Conservation (phyloP, 108 stramenopile species). For the Bacterosira constricta region DNA sequence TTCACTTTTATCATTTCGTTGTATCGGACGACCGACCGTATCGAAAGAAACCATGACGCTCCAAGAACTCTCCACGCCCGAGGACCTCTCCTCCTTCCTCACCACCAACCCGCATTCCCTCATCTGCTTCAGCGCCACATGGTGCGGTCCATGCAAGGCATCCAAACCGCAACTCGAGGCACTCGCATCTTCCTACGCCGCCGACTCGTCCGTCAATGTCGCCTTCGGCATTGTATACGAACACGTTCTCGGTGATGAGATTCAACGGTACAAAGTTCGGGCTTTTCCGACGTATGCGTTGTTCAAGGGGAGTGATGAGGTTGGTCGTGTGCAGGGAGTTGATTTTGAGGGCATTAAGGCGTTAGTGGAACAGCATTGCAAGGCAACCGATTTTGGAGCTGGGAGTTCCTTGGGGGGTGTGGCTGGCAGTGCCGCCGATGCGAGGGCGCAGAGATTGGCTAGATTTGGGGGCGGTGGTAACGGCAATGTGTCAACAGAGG, state of each 20-base stretch:
- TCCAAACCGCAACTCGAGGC: slow-evolving; percentile 65
- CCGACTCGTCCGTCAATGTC: slow-evolving; percentile 38
- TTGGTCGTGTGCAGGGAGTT: slow-evolving; percentile 72
- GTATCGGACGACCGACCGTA: too few relatives aligned
- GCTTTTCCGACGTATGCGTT: slow-evolving; percentile 85
- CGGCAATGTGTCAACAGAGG: slow-evolving; percentile 1
- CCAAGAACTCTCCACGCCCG: slow-evolving; percentile 55
- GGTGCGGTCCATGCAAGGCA: slow-evolving; percentile 74
- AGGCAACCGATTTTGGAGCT: slow-evolving; percentile 37
- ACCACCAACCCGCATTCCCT: slow-evolving; percentile 41
- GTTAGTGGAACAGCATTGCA: slow-evolving; percentile 52
- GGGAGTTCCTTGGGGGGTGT: slow-evolving; percentile 71
- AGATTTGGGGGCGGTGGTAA: slow-evolving; percentile 50
- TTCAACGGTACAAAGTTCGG: slow-evolving; percentile 62
- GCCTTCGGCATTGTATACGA: slow-evolving; percentile 71
- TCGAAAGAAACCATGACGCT: slow-evolving; percentile 24
- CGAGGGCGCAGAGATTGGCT: slow-evolving; percentile 63
- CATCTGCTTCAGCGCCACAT: slow-evolving; percentile 68
- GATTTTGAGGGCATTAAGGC: slow-evolving; percentile 64
- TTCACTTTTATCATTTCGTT: too few relatives aligned
- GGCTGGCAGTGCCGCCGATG: slow-evolving; percentile 55
- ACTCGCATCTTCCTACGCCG: slow-evolving; percentile 38
- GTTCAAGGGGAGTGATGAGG: slow-evolving; percentile 43
- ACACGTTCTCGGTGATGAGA: slow-evolving; percentile 59
- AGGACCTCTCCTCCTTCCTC: slow-evolving; percentile 57